These are phyloP conservation scores for Eucalyptus tenuipes DNA, from an alignment of 345 rosid species.

Conservation along the genomic window DNA sequence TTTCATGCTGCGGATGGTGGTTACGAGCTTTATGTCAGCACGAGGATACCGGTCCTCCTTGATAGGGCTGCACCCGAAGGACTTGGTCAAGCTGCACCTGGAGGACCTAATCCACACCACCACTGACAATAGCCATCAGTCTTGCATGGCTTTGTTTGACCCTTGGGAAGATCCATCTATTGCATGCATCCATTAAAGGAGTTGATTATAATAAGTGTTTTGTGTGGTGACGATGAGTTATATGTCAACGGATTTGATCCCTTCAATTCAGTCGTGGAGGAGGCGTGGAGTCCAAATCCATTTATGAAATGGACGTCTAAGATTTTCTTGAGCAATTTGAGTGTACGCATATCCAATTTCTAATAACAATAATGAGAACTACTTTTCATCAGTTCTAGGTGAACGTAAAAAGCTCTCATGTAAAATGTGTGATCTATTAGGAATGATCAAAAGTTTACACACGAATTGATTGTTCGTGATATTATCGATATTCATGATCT, in stretches of 20 bases:
- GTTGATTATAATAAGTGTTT: neutral
- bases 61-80: slow-evolving; percentile 2
- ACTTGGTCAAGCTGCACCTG: neutral
- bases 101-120: slow-evolving; percentile 21
- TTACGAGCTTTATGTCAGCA: neutral
- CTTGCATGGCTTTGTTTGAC: neutral
- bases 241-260: neutral
- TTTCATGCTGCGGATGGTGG: neutral
- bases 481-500: neutral
- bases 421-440: neutral
- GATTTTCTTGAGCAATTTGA: neutral
- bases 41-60: neutral
- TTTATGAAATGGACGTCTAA: neutral
- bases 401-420: neutral
- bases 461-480: neutral
- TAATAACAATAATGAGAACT: neutral
- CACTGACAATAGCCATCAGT: neutral
- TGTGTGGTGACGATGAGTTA: neutral
- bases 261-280: neutral
- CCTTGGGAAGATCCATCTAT: neutral
- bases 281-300: neutral
- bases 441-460: neutral
- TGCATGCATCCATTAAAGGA: neutral
- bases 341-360: neutral
- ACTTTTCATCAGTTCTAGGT: neutral